Evolutionary conservation across 805 yeast genomes (phyloP), one percentile per base, ranked within the genome.

Genomic region (Suhomyces sp.): DNA sequence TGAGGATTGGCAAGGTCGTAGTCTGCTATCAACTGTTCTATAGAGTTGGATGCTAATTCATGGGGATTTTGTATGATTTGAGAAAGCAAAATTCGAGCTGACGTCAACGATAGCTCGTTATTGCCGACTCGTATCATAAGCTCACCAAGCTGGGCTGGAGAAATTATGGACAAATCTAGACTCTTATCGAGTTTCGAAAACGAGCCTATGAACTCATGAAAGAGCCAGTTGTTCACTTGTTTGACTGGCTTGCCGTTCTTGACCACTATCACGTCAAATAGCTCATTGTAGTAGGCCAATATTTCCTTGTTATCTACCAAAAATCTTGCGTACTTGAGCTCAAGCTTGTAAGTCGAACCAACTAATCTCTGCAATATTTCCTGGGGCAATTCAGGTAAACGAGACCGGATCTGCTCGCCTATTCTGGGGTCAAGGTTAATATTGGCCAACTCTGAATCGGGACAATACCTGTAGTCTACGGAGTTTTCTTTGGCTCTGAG

Each of bases 401-500:
- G 62, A 3, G 61, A 55, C 10, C 67, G 60, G 0, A 87, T 72
- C 1, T 78, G 73, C 0, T 70, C 59, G 0, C 79, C 62, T 4
- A 86, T 77, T 0, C 64, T 63, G 1, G 69, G 52, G 38, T 79
- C 72, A 2, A 93, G 65, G 13, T 61, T 54, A 4, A 92, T 69
- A 1, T 71, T 67, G 0, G 94, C 91, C 29, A 94, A 71, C 66
- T 94, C 99, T 1, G 96, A 89, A 66, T 94, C 99, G 0, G 98
- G 97, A 79, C 93, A 86, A 65, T 91, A 94, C 61, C 98, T 76
- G 69, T 94, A 94, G 68, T 94, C 99, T 10, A 88, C 79, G 0
- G 89, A 81, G 40, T 82, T 81, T 66, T 93, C 97, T 62, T 94
- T 94, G 3, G 82, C 76, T 64, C 99, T 81, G 48, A 87, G 70